Base-by-base conservation (phyloP, 345 rosid genomes). In the Populus euphratica region DNA sequence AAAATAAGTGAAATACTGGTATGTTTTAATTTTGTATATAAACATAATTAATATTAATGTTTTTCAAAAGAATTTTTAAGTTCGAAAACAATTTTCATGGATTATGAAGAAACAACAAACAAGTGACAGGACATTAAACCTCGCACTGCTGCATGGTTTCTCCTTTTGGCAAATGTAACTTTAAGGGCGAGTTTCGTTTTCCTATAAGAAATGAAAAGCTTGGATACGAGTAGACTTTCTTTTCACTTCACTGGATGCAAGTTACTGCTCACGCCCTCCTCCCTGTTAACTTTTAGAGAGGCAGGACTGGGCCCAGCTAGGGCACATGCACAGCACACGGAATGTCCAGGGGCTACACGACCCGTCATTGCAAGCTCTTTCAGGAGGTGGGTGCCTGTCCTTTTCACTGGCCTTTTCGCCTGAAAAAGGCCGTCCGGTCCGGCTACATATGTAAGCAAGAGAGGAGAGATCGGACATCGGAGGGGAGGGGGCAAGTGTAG, bases 331-430 rank as follows among this genome's bases (percentile, higher is more conserved):
- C 66, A 68, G 64, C 81, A 81, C 29, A 27, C 29, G 29, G 29
- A 27, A 27, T 27, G 29, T 27, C 1, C 29, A 27, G 29, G 29
- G 29, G 29, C 29, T 27, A 27, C 29, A 27, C 1, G 1, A 27
- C 64, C 77, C 72, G 72, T 85, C 71, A 85, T 84, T 82, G 81
- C 74, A 39, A 56, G 70, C 49, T 39, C 27, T 64, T 17, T 33
- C 70, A 72, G 61, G 69, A 68, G 29, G 68, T 44, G 29, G 76
- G 80, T 75, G 75, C 18, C 18, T 83, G 79, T 86, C 90, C 72
- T 82, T 86, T 71, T 90, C 89, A 63, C 52, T 64, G 67, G 50
- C 86, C 85, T 88, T 86, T 31, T 76, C 56, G 59, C 27, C 81
- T 64, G 47, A 36, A 72, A 74, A 78, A 41, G 59, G 39, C 4